These are phyloP conservation scores for Vaccinium myrtillus DNA, from an alignment of 148 eudicot species.

Conservation along the genomic window DNA sequence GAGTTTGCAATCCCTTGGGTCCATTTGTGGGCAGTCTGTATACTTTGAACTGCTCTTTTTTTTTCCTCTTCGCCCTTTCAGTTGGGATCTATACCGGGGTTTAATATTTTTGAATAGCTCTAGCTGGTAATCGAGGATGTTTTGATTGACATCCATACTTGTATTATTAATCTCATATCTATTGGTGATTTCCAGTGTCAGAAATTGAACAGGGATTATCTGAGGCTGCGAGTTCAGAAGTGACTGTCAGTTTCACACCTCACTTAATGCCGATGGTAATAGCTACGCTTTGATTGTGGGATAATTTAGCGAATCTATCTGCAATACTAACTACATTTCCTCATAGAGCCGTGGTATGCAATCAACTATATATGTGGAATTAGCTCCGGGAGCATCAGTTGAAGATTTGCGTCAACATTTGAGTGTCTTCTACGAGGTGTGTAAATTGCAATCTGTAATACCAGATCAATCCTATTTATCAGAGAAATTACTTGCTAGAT, in stretches of 20 bases:
- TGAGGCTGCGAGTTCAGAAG: constrained; percentile 62
- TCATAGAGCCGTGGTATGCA: constrained; percentile 97
- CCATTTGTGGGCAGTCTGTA: background rate
- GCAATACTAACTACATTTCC: constrained; percentile 9
- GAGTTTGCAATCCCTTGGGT: background rate
- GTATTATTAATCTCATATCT: constrained; percentile 6
- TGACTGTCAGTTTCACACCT: constrained; percentile 94
- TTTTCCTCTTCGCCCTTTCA: background rate
- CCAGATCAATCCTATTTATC: background rate
- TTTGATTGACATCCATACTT: background rate
- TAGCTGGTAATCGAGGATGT: background rate
- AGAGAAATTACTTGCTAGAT: background rate
- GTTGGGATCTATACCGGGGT: background rate
- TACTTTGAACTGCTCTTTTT: background rate
- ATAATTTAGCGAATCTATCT: background rate
- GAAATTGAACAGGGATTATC: constrained; percentile 96
- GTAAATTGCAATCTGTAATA: background rate
- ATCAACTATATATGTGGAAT: constrained; percentile 83
- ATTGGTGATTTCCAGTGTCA: constrained; percentile 56
- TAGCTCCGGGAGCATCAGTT: constrained; percentile 73
- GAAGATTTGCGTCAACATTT: constrained; percentile 70
- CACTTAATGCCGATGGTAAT: constrained; percentile 95
- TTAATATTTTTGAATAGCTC: background rate
- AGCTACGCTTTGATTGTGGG: background rate
- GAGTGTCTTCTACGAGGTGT: constrained; percentile 62